Evolutionary conservation across 768 basidiomycete species (phyloP).

Genomic region (Boletus edulis): DNA sequence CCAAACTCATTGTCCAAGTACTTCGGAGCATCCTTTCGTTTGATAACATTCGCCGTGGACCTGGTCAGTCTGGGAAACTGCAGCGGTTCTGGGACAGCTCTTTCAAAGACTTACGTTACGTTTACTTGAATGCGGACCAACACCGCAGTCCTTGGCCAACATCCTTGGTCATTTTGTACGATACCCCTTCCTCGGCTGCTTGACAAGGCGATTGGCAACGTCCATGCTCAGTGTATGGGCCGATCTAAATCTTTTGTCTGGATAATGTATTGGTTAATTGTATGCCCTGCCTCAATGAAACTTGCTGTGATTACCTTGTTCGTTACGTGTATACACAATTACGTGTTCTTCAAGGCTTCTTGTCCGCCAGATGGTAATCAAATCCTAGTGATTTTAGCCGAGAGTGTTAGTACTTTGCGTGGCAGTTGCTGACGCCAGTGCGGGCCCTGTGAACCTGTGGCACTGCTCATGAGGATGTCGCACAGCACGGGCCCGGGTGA

Average conservation of each 20-base stretch:
- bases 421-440: not conserved
- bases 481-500: not conserved
- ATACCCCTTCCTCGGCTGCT: conserved; percentile 13
- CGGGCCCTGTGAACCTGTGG: conserved; percentile 1
- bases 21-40: conserved; percentile 63
- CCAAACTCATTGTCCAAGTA: conserved; percentile 59
- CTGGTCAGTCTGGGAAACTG: conserved; percentile 64
- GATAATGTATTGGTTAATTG: conserved; percentile 3
- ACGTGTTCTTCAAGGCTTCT: not conserved
- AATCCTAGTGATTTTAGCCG: no score
- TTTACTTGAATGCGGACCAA: conserved; percentile 54
- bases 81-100: conserved; percentile 52
- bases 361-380: not conserved
- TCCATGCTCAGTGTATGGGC: not conserved
- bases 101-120: conserved; percentile 47
- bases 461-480: not conserved
- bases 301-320: not conserved
- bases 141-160: conserved; percentile 64
- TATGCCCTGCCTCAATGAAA: not conserved
- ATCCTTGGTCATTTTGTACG: conserved; percentile 54
- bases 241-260: not conserved
- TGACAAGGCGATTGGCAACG: conserved; percentile 11
- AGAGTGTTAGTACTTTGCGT: not conserved
- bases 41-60: conserved; percentile 60
- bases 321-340: not conserved